Evolutionary conservation across 1,139 yeast species (phyloP).

Genomic region (Candida sp.): DNA sequence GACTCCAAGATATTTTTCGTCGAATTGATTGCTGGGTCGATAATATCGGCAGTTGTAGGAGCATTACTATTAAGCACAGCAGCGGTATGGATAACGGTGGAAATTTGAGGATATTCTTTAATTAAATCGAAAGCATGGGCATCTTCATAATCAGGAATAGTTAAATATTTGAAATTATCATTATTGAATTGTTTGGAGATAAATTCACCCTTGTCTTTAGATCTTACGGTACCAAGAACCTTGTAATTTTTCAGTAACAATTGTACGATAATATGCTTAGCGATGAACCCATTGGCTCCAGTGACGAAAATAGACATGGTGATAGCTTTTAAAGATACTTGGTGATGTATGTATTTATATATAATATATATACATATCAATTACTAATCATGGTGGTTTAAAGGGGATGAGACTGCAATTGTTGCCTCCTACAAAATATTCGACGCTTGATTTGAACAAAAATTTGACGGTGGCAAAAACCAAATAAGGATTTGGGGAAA

Average conservation of each 20-base stretch:
- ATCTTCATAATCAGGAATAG: conserved; percentile 47
- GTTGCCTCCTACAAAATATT: no score
- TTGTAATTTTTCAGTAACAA: conserved; percentile 34
- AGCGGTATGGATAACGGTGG: conserved; percentile 48
- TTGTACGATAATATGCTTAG: conserved; percentile 25
- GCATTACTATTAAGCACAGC: conserved; percentile 23
- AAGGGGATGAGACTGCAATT: no score
- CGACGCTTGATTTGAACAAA: no score
- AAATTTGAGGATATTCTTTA: conserved; percentile 41
- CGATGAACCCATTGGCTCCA: conserved; percentile 37
- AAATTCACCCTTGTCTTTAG: conserved; percentile 44
- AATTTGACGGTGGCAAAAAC: no score
- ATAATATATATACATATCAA: no score
- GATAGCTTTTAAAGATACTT: no score
- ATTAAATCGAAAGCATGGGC: conserved; percentile 47
- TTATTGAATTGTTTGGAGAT: conserved; percentile 11
- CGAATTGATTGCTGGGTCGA: conserved; percentile 30
- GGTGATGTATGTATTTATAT: no score
- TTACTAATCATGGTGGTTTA: no score
- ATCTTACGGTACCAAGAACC: conserved; percentile 60
- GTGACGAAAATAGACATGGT: conserved; percentile 20
- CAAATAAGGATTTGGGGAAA: no score
- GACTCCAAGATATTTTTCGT: conserved; percentile 25
- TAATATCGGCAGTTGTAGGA: conserved; percentile 23
- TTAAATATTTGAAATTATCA: conserved; percentile 34